These are phyloP conservation scores for Daldinia loculata DNA, from an alignment of 495 filamentous ascomycete species.

Conservation along the genomic window DNA sequence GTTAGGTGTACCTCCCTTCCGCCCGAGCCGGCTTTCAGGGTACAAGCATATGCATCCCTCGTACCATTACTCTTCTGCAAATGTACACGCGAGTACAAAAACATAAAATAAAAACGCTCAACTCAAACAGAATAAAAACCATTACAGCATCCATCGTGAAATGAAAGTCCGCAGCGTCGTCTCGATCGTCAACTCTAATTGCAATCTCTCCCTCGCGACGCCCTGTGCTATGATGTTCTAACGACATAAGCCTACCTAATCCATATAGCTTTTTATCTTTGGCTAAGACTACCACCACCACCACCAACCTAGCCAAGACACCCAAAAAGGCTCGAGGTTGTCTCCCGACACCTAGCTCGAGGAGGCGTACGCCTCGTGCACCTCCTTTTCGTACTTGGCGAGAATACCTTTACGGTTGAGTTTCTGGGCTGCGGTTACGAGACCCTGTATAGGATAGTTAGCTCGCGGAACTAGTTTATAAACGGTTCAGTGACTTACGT, in stretches of 20 bases:
- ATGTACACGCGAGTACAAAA: constrained; percentile 11
- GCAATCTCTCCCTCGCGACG: constrained; percentile 9
- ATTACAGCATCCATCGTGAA: not conserved
- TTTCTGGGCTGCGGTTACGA: constrained; percentile 81
- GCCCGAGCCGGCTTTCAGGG: not conserved
- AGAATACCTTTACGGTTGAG: constrained; percentile 75
- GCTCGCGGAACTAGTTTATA: constrained; percentile 12
- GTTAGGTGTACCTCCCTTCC: not conserved
- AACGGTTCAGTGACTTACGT: constrained; percentile 68
- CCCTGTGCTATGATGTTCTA: not conserved
- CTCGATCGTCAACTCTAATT: constrained; percentile 12
- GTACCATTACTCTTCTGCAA: constrained; percentile 16
- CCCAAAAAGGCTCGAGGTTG: not conserved
- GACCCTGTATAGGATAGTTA: constrained; percentile 56
- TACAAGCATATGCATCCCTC: not conserved
- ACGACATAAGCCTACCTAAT: not conserved
- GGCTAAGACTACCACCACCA: not conserved
- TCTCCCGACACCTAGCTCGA: constrained; percentile 39
- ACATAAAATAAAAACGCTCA: constrained; percentile 24
- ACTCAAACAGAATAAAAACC: constrained; percentile 1
- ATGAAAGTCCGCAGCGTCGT: not conserved
- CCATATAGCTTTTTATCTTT: not conserved
- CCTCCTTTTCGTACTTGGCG: constrained; percentile 70
- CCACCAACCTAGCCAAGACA: not conserved
- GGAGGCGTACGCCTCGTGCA: constrained; percentile 65